phyloP scores from a whole-genome alignment of 441 rosid species.

The Pelargonium cotyledonis region DNA sequence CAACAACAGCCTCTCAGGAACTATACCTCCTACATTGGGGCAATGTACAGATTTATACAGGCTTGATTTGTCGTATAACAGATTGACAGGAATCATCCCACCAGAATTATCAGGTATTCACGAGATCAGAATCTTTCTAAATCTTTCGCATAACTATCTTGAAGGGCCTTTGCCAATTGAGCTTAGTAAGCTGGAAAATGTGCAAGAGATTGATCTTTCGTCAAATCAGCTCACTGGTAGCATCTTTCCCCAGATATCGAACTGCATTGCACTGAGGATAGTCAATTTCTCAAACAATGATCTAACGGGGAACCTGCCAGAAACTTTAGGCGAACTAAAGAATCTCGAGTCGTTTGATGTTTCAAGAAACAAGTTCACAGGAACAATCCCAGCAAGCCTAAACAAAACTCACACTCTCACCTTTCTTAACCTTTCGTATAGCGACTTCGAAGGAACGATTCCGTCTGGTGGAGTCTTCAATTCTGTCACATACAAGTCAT shows the following conservation, averaged over 20 bases:
- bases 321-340: conserved; percentile 26
- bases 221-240: conserved; percentile 28
- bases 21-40: conserved; percentile 38
- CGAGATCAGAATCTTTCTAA: conserved; percentile 31
- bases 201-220: conserved; percentile 35
- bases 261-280: conserved; percentile 26
- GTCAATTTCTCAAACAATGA: conserved; percentile 30
- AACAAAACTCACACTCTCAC: conserved; percentile 25
- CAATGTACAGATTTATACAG: conserved; percentile 24
- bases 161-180: conserved; percentile 36
- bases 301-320: conserved; percentile 34
- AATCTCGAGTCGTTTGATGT: conserved; percentile 31
- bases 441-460: conserved; percentile 28
- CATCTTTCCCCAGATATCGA: conserved; percentile 30
- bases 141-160: conserved; percentile 32
- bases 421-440: conserved; percentile 30
- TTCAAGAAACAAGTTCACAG: conserved; percentile 30
- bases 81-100: conserved; percentile 31
- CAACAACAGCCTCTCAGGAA: conserved; percentile 47
- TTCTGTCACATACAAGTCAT: conserved; percentile 23
- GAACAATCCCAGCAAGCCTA: conserved; percentile 29
- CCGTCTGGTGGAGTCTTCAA: conserved; percentile 35
- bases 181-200: conserved; percentile 34
- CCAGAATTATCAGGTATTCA: conserved; percentile 21
- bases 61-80: conserved; percentile 35